A percentile compares a stretch with the other conserved stretches of the same genome.
phyloP scores from a whole-genome alignment of 768 basidiomycete species.

The Pisolithus microcarpus region DNA sequence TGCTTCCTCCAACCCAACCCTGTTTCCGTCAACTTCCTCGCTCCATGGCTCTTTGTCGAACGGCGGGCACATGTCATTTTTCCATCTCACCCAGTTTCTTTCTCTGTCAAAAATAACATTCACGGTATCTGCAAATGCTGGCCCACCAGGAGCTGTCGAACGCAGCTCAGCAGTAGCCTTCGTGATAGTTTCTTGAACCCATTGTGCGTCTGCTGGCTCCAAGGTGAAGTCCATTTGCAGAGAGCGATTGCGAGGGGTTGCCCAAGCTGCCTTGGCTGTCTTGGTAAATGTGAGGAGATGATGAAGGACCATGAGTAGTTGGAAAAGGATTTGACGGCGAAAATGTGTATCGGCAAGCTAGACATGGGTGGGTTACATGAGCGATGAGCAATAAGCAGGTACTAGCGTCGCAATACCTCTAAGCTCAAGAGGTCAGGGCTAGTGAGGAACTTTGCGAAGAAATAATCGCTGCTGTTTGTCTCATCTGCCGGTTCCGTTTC shows the following conservation, averaged over 20 bases:
- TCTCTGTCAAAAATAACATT: slow-evolving; percentile 69
- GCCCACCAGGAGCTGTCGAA: slow-evolving; percentile 72
- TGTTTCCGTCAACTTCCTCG: slow-evolving; percentile 39
- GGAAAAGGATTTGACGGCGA: slow-evolving; percentile 88
- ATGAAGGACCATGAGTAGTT: slow-evolving; percentile 69
- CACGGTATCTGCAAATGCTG: slow-evolving; percentile 70
- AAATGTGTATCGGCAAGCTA: slow-evolving; percentile 89
- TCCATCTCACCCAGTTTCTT: slow-evolving; percentile 88
- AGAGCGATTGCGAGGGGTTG: slow-evolving; percentile 62
- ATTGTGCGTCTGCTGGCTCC: slow-evolving; percentile 57
- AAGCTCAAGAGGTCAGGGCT: slow-evolving; percentile 81
- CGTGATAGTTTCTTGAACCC: slow-evolving; percentile 65
- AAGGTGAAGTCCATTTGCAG: slow-evolving; percentile 81
- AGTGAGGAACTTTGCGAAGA: slow-evolving; percentile 91
- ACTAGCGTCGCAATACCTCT: slow-evolving; percentile 48
- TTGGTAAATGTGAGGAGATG: slow-evolving; percentile 74
- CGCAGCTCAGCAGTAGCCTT: slow-evolving; percentile 52
- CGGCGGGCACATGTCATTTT: slow-evolving; percentile 70
- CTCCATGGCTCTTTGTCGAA: slow-evolving; percentile 72
- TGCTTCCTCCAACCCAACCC: slow-evolving; percentile 54
- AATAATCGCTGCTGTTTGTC: slow-evolving; percentile 58
- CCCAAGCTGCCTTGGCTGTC: slow-evolving; percentile 52
- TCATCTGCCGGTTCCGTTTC: slow-evolving; percentile 52
- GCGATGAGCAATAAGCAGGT: slow-evolving; percentile 1
- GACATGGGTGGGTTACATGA: slow-evolving; percentile 7